A percentile compares a stretch with the other conserved stretches of the same genome.
phyloP scores from a whole-genome alignment of 306 rosid genomes.

The Ceratonia siliqua region DNA sequence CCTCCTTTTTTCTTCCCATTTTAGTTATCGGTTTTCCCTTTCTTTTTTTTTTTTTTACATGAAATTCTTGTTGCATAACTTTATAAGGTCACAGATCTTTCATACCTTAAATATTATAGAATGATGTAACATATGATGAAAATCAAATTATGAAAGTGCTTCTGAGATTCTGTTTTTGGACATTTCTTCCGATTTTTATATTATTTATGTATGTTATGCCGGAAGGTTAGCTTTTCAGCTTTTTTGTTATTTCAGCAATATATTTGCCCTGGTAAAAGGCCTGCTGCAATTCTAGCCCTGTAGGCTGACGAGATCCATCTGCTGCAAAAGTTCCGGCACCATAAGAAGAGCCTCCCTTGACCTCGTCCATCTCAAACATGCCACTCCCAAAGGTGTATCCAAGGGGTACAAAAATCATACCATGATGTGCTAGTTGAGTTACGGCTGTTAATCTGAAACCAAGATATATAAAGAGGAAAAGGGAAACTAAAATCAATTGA shows the following conservation, averaged over 20 bases:
- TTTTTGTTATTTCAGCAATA: slow-evolving; percentile 69
- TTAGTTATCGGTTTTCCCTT: no score
- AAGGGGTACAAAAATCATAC: slow-evolving; percentile 85
- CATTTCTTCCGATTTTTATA: background rate
- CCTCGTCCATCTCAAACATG: slow-evolving; percentile 85
- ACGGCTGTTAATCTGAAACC: slow-evolving; percentile 66
- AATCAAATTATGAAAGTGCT: background rate
- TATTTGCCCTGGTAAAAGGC: slow-evolving; percentile 90
- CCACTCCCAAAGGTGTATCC: slow-evolving; percentile 88
- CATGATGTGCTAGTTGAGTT: slow-evolving; percentile 94
- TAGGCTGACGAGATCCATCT: slow-evolving; percentile 86
- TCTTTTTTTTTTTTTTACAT: no score
- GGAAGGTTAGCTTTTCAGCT: slow-evolving; percentile 54
- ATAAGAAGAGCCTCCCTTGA: slow-evolving; percentile 84
- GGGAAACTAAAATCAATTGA: slow-evolving; percentile 2
- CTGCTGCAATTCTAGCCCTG: slow-evolving; percentile 73
- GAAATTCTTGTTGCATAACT: no score
- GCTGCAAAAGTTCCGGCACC: slow-evolving; percentile 95
- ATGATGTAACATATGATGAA: no score
- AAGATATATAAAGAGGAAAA: background rate
- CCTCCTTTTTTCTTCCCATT: no score
- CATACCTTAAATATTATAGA: no score
- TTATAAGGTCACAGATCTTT: no score
- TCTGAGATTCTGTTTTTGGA: background rate
- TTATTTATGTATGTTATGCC: background rate